Percentiles rank a stretch among this genome's conserved stretches.
Conservation (phyloP, 345 rosid genomes). For the Gossypium anomalum region DNA sequence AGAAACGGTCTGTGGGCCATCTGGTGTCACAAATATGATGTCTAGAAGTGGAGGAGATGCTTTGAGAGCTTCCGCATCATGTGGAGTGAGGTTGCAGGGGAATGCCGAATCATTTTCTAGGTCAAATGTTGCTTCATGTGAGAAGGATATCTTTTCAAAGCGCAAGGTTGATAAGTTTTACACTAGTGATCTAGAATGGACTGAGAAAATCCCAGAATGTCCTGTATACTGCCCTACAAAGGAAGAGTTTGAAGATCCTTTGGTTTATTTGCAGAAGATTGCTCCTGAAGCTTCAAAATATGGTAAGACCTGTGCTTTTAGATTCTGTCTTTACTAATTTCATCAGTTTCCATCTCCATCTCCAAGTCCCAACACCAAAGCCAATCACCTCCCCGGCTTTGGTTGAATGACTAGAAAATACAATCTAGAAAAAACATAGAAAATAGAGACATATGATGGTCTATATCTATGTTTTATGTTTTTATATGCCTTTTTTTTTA, state of each 20-base stretch:
- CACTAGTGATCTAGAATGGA: conserved; percentile 79
- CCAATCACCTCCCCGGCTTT: background rate
- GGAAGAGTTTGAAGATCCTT: conserved; percentile 96
- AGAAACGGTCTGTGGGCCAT: conserved; percentile 38
- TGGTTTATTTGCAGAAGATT: conserved; percentile 83
- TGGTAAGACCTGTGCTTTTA: conserved; percentile 43
- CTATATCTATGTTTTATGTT: background rate
- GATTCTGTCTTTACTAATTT: background rate
- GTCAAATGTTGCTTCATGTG: conserved; percentile 37
- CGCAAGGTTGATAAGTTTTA: conserved; percentile 71
- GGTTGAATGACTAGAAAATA: background rate
- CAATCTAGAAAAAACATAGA: background rate
- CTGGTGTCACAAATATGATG: conserved; percentile 40
- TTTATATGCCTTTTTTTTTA: background rate
- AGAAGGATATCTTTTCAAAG: conserved; percentile 46
- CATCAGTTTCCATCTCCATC: background rate
- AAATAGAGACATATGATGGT: background rate
- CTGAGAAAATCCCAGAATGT: conserved; percentile 79
- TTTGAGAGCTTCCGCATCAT: conserved; percentile 67
- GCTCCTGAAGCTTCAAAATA: conserved; percentile 91
- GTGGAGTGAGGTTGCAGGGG: conserved; percentile 69
- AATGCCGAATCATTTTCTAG: conserved; percentile 33
- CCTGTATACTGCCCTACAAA: conserved; percentile 87
- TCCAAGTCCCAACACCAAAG: background rate
- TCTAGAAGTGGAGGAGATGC: conserved; percentile 90